Base-by-base conservation (phyloP, 2,329 filamentous ascomycete species). In the Diaporthe sp. region DNA sequence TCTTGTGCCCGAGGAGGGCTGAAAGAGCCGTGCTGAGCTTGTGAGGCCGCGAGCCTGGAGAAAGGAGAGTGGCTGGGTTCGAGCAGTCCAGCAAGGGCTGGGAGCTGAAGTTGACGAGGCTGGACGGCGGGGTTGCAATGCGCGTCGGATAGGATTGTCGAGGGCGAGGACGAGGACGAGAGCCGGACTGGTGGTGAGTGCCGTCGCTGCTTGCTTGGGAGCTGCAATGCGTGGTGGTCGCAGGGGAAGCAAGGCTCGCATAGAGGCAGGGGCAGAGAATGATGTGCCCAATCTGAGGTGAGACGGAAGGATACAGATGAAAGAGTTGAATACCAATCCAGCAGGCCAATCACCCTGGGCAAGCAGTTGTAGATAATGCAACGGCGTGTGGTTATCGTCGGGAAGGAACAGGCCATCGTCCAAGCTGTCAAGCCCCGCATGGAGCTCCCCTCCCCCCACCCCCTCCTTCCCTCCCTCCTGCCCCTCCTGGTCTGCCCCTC, bases 301-400 rank as follows among this genome's bases (percentile, higher is more conserved):
- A 47, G 60, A 33, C 57, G 7, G 10, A 67, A 15, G 22, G 35
- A 10, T 5, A 6, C 35, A n/a, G n/a, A 5, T 38, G n/a, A 35
- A 13, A 2, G 50, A 28, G 50, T 25, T 8, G 50, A 4, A 10
- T 28, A n/a, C n/a, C n/a, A n/a, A n/a, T n/a, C n/a, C n/a, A 38
- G 13, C 7, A 60, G 33, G 10, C 52, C 25, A 55, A 33, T 55
- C 57, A 1, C n/a, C 22, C n/a, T n/a, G 13, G 6, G 38, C 15
- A 33, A 33, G 19, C 35, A 5, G 5, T 6, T 10, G 42, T 47
- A 47, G 42, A 47, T 47, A n/a, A 47, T 52, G 64, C 45, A 52
- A 47, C 40, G 54, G 54, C 4, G 33, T 10, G 64, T 68, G 64
- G 64, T 68, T 68, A 68, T 54, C 47, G 64, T 68, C 64, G 64